A percentile compares a stretch with the other conserved stretches of the same genome.
Conservation (phyloP, 495 filamentous ascomycete genomes). For the Xylaria venustula region DNA sequence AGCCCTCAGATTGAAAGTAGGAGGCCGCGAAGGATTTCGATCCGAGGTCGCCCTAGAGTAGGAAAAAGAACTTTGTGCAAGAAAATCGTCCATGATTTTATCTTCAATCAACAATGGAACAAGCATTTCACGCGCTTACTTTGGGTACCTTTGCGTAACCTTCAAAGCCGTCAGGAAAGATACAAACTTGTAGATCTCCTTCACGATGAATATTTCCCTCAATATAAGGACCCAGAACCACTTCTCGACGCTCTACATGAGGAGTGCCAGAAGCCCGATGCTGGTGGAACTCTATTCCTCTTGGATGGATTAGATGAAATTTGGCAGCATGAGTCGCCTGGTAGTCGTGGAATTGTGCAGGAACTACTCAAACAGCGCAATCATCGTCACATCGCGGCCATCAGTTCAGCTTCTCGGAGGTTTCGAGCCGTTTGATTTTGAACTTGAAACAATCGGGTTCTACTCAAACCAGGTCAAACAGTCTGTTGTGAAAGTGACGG, state of each 20-base stretch:
- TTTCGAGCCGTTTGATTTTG: conserved; percentile 13
- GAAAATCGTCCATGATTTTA: conserved; percentile 12
- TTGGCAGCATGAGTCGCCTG: too few species aligned
- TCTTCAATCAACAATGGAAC: not conserved
- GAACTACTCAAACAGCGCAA: conserved; percentile 24
- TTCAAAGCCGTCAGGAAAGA: not conserved
- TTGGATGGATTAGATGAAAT: conserved; percentile 10
- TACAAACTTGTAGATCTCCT: not conserved
- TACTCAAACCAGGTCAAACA: conserved; percentile 24
- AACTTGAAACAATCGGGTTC: conserved; percentile 28
- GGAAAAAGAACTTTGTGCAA: conserved; percentile 12
- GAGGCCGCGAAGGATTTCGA: not conserved
- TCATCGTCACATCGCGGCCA: conserved; percentile 17
- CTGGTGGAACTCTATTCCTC: conserved; percentile 1
- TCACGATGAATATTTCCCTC: not conserved
- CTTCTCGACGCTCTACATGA: not conserved
- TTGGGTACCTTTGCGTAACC: not conserved
- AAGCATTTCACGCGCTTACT: not conserved
- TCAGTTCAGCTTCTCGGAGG: not conserved
- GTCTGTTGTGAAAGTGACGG: conserved; percentile 14
- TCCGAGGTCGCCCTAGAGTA: conserved; percentile 8
- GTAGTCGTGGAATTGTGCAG: not conserved
- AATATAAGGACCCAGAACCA: not conserved
- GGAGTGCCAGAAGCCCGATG: not conserved
- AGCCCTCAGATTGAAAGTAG: too few species aligned